Conservation (phyloP, 257 asterid genomes). For the Cruciata laevipes region DNA sequence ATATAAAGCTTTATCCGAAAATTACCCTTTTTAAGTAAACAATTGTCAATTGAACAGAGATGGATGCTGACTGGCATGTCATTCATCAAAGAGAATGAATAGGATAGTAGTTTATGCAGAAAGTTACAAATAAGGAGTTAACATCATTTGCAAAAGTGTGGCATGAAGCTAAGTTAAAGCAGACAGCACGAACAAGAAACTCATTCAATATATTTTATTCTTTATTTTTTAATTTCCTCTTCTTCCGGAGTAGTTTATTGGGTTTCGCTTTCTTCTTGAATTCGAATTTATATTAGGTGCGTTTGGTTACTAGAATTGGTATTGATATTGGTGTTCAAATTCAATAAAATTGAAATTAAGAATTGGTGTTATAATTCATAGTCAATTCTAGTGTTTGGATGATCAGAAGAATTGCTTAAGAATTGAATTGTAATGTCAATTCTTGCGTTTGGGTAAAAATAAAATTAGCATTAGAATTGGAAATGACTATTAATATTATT, state of each 20-base stretch:
- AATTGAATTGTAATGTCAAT: no score
- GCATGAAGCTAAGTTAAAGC: background rate
- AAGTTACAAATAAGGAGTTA: background rate
- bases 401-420: no score
- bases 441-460: no score
- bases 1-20: background rate
- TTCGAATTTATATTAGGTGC: no score
- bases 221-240: background rate
- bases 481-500: no score
- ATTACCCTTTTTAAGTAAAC: background rate
- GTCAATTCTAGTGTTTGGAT: no score
- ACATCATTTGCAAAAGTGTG: background rate
- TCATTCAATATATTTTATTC: no score
- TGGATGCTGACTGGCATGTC: background rate
- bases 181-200: background rate
- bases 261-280: background rate
- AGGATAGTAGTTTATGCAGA: background rate
- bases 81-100: background rate
- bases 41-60: background rate
- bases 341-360: no score
- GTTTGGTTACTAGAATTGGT: no score
- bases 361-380: no score
- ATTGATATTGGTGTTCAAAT: no score
- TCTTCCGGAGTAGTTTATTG: background rate
- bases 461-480: no score